Evolutionary conservation across 2,329 filamentous ascomycete genomes (phyloP), one percentile per base, ranked within the genome.

Genomic region (Trichophaea hybrida): DNA sequence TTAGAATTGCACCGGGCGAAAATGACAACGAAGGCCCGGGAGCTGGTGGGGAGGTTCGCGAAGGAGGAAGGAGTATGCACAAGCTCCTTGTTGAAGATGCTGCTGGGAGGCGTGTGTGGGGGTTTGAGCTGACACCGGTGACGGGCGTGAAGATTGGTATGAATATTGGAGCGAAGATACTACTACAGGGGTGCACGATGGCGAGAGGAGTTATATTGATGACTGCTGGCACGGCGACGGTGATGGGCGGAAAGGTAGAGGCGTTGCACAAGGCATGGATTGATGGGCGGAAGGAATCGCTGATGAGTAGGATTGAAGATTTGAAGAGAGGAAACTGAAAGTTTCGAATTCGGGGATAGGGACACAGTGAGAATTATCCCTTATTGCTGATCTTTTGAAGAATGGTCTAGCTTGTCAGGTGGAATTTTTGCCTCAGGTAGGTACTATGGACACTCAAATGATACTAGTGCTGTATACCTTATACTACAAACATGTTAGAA

Each of bases 161-260:
- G 72, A 77, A 76, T 52, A 90, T 97, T 62, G 93, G 93, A 1
- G 79, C 83, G 66, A 98, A 98, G 58, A 69, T 96, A 31, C 68
- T 95, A 44, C 72, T 98, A 53, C 81, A 76, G 65, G 76, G 81
- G 64, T 77, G 80, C 4, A 77, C 78, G 2, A 76, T 81, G 2
- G 81, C 86, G 4, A 78, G 91, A 59, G 93, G 89, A 0, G 79
- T 86, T 54, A 69, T 94, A n/a, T 73, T 97, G 72, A 75, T 98
- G 17, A 84, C 88, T 63, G 83, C 87, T 1, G 74, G 74, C 1
- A 81, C 72, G 59, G 83, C 82, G 57, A 77, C 80, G n/a, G 69
- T 94, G 1, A 72, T 96, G n/a, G 93, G 93, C 1, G 93, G 93
- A 0, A 94, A 87, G 73, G 79, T 97, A 49, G 89, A 96, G 58